Base-by-base conservation (phyloP, 257 asterid genomes). In the Ilex asprella region DNA sequence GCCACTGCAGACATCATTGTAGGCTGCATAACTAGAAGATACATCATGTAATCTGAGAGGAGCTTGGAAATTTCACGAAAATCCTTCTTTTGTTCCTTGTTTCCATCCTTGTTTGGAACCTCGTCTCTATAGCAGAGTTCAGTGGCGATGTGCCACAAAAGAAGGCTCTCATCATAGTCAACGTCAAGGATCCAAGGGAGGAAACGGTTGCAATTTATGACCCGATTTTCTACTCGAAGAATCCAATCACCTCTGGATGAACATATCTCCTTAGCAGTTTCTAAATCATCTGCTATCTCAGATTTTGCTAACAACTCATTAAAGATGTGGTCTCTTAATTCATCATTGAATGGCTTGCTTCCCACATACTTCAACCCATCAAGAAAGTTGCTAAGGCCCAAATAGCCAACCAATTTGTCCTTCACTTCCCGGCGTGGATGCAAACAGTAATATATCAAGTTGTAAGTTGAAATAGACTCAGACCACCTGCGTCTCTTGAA, bases 81-180 rank as follows among this genome's bases (percentile, higher is more conserved):
- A 1, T 8, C 16, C 2, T 47, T 30, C 27, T 21, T 21, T 21
- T 21, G 27, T 21, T 21, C 27, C 27, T 21, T 1, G 27, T 21
- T 21, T 21, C 27, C 27, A 21, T 21, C 27, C 27, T 21, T 21
- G 27, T 21, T 21, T 21, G 27, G 27, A 21, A 0, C 27, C 27
- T 21, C 27, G 27, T 21, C 1, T 21, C 27, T 30, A 52, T 59
- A 82, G 67, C 86, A 85, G 7, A 82, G 76, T 31, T 85, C 89
- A 13, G 87, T 82, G 67, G 86, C 87, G 16, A 85, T 66, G n/a
- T 82, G 89, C 82, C 85, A 85, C 7, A 78, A 3, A 2, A 85
- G 74, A 58, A 84, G 71, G 21, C 81, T 78, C 61, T 82, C 75
- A 39, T 82, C 93, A 43, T 78, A 85, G 31, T 78, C 88, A 39